Evolutionary conservation across 305 asterid genomes (phyloP).

Genomic region (Striga hermonthica): DNA sequence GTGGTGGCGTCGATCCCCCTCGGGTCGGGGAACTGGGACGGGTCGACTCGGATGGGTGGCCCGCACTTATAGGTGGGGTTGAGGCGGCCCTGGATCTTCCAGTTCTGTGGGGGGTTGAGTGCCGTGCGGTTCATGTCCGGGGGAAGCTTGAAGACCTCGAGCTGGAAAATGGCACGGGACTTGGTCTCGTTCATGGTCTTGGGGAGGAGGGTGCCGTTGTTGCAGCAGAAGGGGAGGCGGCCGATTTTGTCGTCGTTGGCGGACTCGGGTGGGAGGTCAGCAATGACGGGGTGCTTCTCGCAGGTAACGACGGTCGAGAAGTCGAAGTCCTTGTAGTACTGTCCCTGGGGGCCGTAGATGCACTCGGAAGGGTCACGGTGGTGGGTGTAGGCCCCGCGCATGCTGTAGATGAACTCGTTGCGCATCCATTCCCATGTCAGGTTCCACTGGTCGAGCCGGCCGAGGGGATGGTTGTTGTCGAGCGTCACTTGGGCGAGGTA

Average conservation of each 20-base stretch:
- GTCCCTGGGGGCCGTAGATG: slow-evolving; percentile 73
- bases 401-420: slow-evolving; percentile 74
- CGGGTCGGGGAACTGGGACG: slow-evolving; percentile 67
- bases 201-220: slow-evolving; percentile 49
- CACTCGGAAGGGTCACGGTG: slow-evolving; percentile 65
- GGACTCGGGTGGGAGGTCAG: slow-evolving; percentile 70
- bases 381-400: slow-evolving; percentile 85
- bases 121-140: slow-evolving; percentile 78
- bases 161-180: slow-evolving; percentile 71
- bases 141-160: slow-evolving; percentile 86
- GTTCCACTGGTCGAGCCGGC: slow-evolving; percentile 92
- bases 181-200: slow-evolving; percentile 82
- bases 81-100: slow-evolving; percentile 64
- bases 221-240: slow-evolving; percentile 46
- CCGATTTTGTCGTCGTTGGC: slow-evolving; percentile 60
- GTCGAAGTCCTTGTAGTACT: slow-evolving; percentile 53
- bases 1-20: slow-evolving; percentile 44
- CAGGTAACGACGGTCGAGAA: slow-evolving; percentile 72
- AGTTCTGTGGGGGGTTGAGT: slow-evolving; percentile 77
- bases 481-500: slow-evolving; percentile 88
- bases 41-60: slow-evolving; percentile 74
- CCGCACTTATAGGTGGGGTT: slow-evolving; percentile 83
- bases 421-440: slow-evolving; percentile 98
- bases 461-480: slow-evolving; percentile 79
- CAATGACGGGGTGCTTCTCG: slow-evolving; percentile 60